Percentiles rank a stretch among this genome's conserved stretches.
phyloP scores from a whole-genome alignment of 768 basidiomycete genomes.

The Kwoniella shandongensis region DNA sequence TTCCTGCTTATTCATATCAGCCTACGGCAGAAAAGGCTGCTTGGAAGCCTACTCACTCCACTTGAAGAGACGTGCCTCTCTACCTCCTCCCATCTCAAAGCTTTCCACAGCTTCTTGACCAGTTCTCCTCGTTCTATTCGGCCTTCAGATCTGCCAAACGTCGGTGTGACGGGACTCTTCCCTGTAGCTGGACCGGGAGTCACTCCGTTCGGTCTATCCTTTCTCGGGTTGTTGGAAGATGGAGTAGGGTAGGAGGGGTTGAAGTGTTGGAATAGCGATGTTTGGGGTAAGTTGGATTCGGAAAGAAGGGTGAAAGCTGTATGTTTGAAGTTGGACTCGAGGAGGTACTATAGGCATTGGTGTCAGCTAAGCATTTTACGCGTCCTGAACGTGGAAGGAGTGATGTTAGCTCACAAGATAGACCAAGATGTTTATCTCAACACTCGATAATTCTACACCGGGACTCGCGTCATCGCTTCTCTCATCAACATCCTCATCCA shows the following conservation, averaged over 20 bases:
- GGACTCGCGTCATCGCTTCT: conserved; percentile 18
- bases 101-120: conserved; percentile 47
- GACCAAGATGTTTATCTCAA: conserved; percentile 50
- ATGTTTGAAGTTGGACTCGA: conserved; percentile 50
- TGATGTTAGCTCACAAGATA: conserved; percentile 38
- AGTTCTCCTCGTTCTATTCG: conserved; percentile 47
- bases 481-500: conserved; percentile 21
- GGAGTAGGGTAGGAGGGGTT: conserved; percentile 37
- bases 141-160: conserved; percentile 33
- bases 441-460: conserved; percentile 32
- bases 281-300: conserved; percentile 44
- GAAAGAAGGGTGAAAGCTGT: conserved; percentile 48
- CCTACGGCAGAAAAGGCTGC: background rate
- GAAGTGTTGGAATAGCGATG: conserved; percentile 46
- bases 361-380: background rate
- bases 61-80: conserved; percentile 41
- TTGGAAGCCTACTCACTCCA: conserved; percentile 27
- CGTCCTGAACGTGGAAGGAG: background rate
- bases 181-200: conserved; percentile 14
- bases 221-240: conserved; percentile 7
- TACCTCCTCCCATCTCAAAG: conserved; percentile 47
- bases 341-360: conserved; percentile 37
- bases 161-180: conserved; percentile 17
- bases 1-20: conserved; percentile 20
- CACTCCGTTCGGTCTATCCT: conserved; percentile 18